Evolutionary conservation across 164 flowering plant species (phyloP).

Genomic region (Vitis rotundifolia): DNA sequence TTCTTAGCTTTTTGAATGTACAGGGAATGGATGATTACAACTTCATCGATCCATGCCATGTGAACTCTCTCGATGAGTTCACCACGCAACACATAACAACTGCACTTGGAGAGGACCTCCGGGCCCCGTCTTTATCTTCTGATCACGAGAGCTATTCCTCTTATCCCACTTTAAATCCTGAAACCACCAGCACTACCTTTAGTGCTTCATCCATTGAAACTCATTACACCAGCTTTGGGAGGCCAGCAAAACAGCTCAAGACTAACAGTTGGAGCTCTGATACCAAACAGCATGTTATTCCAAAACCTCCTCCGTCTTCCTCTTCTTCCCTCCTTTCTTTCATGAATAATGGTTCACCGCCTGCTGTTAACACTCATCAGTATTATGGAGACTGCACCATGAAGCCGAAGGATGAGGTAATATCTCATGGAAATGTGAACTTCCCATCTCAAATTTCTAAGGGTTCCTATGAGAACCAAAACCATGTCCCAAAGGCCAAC

Average conservation of each 20-base stretch:
- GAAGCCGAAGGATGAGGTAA: slow-evolving; percentile 15
- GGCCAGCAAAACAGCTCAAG: slow-evolving; percentile 14
- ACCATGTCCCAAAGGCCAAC: slow-evolving; percentile 3
- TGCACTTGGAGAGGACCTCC: slow-evolving; percentile 3
- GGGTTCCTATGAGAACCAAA: background rate
- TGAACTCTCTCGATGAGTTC: slow-evolving; percentile 18
- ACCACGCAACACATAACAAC: background rate
- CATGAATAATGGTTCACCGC: slow-evolving; percentile 1
- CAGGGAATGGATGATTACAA: slow-evolving; percentile 24
- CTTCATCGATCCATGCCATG: slow-evolving; percentile 10
- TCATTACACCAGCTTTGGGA: slow-evolving; percentile 1
- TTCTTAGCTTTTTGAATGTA: background rate
- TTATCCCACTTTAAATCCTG: background rate
- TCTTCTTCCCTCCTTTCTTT: slow-evolving; percentile 19
- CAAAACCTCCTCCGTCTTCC: slow-evolving; percentile 7
- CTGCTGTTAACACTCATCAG: background rate
- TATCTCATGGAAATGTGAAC: slow-evolving; percentile 2
- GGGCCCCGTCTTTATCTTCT: slow-evolving; percentile 13
- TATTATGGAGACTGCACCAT: background rate
- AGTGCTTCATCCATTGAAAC: slow-evolving; percentile 7
- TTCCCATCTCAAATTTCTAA: background rate
- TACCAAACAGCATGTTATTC: background rate
- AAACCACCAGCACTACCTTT: slow-evolving; percentile 4
- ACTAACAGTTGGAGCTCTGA: slow-evolving; percentile 11
- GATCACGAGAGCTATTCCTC: slow-evolving; percentile 20